Percentiles rank a stretch among this genome's conserved stretches.
These are phyloP conservation scores for Chytriomyces hyalinus DNA, from an alignment of 192 early-diverging fungal species.

Conservation along the genomic window DNA sequence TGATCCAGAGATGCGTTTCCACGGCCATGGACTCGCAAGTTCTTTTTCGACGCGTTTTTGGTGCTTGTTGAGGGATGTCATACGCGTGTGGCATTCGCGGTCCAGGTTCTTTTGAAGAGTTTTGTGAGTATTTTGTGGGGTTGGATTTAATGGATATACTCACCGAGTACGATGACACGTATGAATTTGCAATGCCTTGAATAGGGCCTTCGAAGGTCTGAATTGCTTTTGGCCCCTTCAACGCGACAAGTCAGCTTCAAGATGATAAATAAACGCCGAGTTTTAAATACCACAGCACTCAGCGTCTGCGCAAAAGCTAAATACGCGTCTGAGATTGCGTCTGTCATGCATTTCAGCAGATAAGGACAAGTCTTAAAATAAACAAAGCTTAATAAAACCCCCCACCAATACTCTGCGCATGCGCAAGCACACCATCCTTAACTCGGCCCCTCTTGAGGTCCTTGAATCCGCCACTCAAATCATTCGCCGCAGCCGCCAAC, in stretches of 20 bases:
- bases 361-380: neutral
- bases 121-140: neutral
- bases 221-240: neutral
- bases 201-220: conserved; percentile 10
- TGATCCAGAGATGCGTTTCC: neutral
- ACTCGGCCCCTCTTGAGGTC: conserved; percentile 12
- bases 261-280: neutral
- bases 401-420: neutral
- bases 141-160: conserved; percentile 1
- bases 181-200: conserved; percentile 7
- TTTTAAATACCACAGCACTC: conserved; percentile 3
- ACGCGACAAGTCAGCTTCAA: neutral
- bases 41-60: neutral
- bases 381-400: neutral
- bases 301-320: conserved; percentile 4
- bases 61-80: neutral
- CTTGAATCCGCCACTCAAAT: conserved; percentile 10
- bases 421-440: neutral
- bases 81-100: neutral
- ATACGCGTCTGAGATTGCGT: neutral
- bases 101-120: neutral
- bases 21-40: neutral
- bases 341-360: neutral
- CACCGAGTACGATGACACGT: conserved; percentile 8
- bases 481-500: neutral